phyloP scores from a whole-genome alignment of 805 yeast species.

The Metschnikowia baotianmanensis region DNA sequence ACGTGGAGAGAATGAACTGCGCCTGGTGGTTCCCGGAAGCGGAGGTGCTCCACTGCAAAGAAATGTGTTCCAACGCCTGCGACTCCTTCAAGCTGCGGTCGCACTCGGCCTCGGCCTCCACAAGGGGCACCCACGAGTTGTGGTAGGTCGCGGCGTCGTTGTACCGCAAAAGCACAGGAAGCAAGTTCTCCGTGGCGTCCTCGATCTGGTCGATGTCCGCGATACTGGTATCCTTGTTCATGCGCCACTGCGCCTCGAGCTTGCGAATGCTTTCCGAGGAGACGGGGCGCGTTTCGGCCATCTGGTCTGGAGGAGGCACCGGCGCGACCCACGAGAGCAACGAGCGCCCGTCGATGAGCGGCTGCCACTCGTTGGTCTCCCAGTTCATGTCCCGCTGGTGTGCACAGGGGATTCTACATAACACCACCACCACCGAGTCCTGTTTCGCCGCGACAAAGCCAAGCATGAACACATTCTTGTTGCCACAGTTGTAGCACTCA shows the following conservation, averaged over 20 bases:
- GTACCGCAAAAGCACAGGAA: conserved; percentile 74
- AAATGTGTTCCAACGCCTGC: conserved; percentile 69
- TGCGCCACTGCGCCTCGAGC: conserved; percentile 80
- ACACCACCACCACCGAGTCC: conserved; percentile 79
- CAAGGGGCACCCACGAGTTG: conserved; percentile 77
- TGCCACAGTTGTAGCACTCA: conserved; percentile 91
- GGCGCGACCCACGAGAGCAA: conserved; percentile 81
- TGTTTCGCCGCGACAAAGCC: conserved; percentile 88
- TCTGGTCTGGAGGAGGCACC: conserved; percentile 63
- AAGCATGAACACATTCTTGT: conserved; percentile 67
- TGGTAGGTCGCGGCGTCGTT: conserved; percentile 84
- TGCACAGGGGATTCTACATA: conserved; percentile 89
- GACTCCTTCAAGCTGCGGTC: conserved; percentile 74
- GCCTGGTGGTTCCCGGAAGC: conserved; percentile 65
- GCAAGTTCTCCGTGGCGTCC: conserved; percentile 45
- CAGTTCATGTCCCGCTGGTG: conserved; percentile 72
- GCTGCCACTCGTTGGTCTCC: conserved; percentile 88
- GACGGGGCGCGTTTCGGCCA: conserved; percentile 52
- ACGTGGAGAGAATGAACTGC: conserved; percentile 63
- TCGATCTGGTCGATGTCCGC: conserved; percentile 54
- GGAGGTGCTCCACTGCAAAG: conserved; percentile 71
- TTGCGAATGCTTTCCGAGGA: conserved; percentile 63
- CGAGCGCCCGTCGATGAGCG: conserved; percentile 75
- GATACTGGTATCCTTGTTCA: conserved; percentile 68
- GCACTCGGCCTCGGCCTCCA: conserved; percentile 77